phyloP scores from a whole-genome alignment of 805 yeast genomes.

The Kluyveromyces starmeri region DNA sequence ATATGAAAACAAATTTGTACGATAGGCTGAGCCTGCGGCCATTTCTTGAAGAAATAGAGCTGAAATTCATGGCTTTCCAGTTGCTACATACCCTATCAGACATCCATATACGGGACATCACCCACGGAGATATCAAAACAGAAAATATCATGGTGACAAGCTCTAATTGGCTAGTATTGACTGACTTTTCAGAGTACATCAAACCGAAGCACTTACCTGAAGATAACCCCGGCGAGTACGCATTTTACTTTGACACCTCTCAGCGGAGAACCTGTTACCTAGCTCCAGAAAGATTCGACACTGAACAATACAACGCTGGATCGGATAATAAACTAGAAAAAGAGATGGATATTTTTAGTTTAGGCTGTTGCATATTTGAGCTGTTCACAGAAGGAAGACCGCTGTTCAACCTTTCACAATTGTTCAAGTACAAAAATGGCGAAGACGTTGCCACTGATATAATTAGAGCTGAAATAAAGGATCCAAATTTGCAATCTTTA shows the following conservation, averaged over 20 bases:
- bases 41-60: constrained; percentile 71
- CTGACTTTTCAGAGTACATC: constrained; percentile 69
- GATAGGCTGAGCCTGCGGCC: constrained; percentile 85
- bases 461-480: constrained; percentile 35
- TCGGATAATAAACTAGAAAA: constrained; percentile 32
- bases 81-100: constrained; percentile 52
- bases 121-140: constrained; percentile 87
- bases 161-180: constrained; percentile 77
- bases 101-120: constrained; percentile 53
- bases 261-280: constrained; percentile 79
- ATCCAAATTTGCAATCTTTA: constrained; percentile 42
- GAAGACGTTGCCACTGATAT: constrained; percentile 47
- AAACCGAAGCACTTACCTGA: constrained; percentile 86
- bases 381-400: constrained; percentile 80
- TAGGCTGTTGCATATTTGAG: constrained; percentile 89
- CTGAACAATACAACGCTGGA: constrained; percentile 12
- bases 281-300: constrained; percentile 83
- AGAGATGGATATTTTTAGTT: constrained; percentile 73
- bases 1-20: constrained; percentile 68
- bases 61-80: constrained; percentile 79
- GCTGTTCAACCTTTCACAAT: constrained; percentile 74
- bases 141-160: constrained; percentile 83
- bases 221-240: constrained; percentile 85
- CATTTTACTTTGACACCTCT: constrained; percentile 87
- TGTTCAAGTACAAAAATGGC: constrained; percentile 69